Conservation (phyloP, 2,329 filamentous ascomycete genomes). For the Peltaster fructicola region DNA sequence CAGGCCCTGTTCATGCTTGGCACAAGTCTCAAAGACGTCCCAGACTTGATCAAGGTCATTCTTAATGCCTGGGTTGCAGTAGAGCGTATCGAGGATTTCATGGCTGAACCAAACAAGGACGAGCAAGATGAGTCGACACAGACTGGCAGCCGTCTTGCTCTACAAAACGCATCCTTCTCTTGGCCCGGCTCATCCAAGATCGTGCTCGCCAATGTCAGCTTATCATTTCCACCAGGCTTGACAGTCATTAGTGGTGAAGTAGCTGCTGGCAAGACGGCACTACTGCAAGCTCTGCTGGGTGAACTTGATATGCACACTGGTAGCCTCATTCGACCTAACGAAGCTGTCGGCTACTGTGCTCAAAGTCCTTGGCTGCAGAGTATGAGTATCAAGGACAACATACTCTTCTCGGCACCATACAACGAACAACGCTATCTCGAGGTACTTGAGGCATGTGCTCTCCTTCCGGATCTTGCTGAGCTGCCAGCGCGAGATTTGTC, state of each 20-base stretch:
- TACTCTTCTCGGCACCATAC: constrained; percentile 46
- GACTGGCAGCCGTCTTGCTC: constrained; percentile 21
- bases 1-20: constrained; percentile 66
- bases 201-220: constrained; percentile 35
- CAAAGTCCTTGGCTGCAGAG: constrained; percentile 53
- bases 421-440: constrained; percentile 52
- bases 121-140: constrained; percentile 20
- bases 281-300: constrained; percentile 41
- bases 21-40: constrained; percentile 53
- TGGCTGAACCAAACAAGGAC: constrained; percentile 62
- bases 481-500: constrained; percentile 48
- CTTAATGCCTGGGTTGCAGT: constrained; percentile 74
- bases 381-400: constrained; percentile 53
- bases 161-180: constrained; percentile 53
- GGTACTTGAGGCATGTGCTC: constrained; percentile 47
- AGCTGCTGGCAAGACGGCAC: constrained; percentile 44
- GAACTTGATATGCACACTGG: constrained; percentile 38
- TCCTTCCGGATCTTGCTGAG: constrained; percentile 42
- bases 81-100: constrained; percentile 67
- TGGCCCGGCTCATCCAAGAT: constrained; percentile 53
- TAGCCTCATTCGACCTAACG: constrained; percentile 33
- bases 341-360: constrained; percentile 44
- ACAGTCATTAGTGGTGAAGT: constrained; percentile 48
- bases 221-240: constrained; percentile 38
- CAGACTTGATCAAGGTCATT: constrained; percentile 54